phyloP scores from a whole-genome alignment of 2,329 filamentous ascomycete genomes.

The Trichoderma brevicompactum region DNA sequence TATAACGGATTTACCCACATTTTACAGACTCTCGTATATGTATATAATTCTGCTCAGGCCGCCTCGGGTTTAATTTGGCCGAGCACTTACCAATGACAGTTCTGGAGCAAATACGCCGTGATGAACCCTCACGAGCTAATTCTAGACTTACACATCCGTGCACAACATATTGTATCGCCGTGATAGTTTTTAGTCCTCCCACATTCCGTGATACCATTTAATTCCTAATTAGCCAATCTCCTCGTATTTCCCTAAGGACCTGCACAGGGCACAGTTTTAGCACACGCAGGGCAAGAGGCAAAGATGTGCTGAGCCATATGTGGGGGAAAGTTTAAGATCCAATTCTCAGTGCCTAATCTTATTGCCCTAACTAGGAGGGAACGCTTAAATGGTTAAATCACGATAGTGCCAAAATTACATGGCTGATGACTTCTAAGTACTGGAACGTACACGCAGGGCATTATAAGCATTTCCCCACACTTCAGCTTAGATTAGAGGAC shows the following conservation, averaged over 20 bases:
- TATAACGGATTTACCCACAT: not conserved
- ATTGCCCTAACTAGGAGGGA: not conserved
- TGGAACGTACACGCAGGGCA: slow-evolving; percentile 16
- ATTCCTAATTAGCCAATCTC: not conserved
- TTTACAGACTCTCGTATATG: not conserved
- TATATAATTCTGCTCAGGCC: not conserved
- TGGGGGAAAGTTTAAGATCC: not conserved
- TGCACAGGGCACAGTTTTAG: slow-evolving; percentile 16
- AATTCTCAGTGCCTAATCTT: not conserved
- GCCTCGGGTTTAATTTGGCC: not conserved
- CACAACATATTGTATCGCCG: too few relatives aligned
- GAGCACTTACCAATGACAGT: not conserved
- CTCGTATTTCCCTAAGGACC: not conserved
- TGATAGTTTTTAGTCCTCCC: not conserved
- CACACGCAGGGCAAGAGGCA: slow-evolving; percentile 36
- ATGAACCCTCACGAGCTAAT: too few relatives aligned
- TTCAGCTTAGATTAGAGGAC: not conserved
- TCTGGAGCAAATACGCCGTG: too few relatives aligned
- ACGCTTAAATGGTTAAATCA: slow-evolving; percentile 21
- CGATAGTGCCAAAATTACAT: not conserved
- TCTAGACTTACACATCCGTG: not conserved
- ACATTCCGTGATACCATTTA: not conserved
- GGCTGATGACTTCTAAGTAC: not conserved
- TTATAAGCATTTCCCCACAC: not conserved
- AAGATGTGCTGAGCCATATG: not conserved